Evolutionary conservation across 2,329 filamentous ascomycete genomes (phyloP).

Genomic region (Aspergillus melleus): DNA sequence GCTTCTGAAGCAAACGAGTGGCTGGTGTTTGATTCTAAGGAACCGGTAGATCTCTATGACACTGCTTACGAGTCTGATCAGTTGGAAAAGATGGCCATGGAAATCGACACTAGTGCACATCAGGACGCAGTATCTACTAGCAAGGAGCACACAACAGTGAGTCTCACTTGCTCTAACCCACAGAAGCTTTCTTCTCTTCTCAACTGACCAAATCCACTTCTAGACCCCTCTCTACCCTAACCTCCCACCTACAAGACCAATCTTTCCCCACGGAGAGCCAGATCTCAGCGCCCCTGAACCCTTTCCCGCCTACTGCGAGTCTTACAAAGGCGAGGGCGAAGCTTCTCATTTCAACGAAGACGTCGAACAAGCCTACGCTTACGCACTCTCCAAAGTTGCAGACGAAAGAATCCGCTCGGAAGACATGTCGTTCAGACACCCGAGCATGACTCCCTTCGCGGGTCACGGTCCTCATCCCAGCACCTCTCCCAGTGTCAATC

Average conservation of each 20-base stretch:
- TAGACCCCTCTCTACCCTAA: not conserved
- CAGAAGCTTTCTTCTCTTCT: not conserved
- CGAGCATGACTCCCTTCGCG: not conserved
- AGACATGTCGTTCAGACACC: conserved; percentile 14
- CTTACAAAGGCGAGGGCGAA: conserved; percentile 9
- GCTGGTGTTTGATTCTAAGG: not conserved
- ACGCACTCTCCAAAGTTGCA: conserved; percentile 23
- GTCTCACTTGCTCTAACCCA: not conserved
- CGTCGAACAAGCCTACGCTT: conserved; percentile 23
- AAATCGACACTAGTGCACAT: not conserved
- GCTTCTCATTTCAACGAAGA: conserved; percentile 7
- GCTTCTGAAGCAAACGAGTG: not conserved
- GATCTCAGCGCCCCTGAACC: conserved; percentile 17
- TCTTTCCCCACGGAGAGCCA: not conserved
- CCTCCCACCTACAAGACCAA: not conserved
- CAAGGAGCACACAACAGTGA: not conserved
- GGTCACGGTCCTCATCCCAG: not conserved
- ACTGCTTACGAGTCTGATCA: not conserved
- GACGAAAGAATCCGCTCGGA: conserved; percentile 20
- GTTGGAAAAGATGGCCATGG: not conserved
- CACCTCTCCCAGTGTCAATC: not conserved
- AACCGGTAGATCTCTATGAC: no score
- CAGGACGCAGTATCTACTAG: not conserved
- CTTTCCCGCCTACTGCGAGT: conserved; percentile 29
- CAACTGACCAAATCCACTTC: not conserved